A percentile compares a stretch with the other conserved stretches of the same genome.
These are phyloP conservation scores for Yarrowia keelungensis DNA, from an alignment of 805 yeast genomes.

Conservation along the genomic window DNA sequence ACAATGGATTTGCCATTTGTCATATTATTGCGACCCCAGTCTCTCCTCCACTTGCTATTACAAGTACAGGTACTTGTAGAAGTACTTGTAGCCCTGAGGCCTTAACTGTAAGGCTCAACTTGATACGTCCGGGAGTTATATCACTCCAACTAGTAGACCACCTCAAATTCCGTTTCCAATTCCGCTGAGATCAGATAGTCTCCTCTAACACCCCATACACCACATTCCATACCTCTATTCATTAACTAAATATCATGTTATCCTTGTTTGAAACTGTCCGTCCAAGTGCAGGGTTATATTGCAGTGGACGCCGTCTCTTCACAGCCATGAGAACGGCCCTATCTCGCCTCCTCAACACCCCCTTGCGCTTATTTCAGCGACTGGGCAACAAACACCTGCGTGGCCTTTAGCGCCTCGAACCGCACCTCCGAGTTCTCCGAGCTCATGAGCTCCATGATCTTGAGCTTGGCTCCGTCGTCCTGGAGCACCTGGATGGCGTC, in stretches of 20 bases:
- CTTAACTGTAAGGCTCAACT: too few species aligned
- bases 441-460: constrained; percentile 83
- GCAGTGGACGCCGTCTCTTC: neutral
- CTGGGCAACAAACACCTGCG: constrained; percentile 91
- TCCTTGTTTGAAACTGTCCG: neutral
- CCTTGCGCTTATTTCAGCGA: constrained; percentile 56
- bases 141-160: too few species aligned
- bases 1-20: too few species aligned
- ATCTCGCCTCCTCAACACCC: neutral
- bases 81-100: too few species aligned
- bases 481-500: constrained; percentile 63
- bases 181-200: too few species aligned
- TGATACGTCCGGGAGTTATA: too few species aligned
- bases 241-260: constrained; percentile 27
- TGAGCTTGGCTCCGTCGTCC: constrained; percentile 69
- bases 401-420: constrained; percentile 92
- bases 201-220: too few species aligned
- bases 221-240: constrained; percentile 24
- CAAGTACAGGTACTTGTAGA: too few species aligned
- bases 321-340: too few species aligned
- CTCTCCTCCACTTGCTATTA: too few species aligned
- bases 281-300: constrained; percentile 13
- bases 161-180: too few species aligned
- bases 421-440: constrained; percentile 85
- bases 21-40: too few species aligned